These are phyloP conservation scores for Kodamaea lidongshanica DNA, from an alignment of 805 yeast genomes.

Conservation along the genomic window DNA sequence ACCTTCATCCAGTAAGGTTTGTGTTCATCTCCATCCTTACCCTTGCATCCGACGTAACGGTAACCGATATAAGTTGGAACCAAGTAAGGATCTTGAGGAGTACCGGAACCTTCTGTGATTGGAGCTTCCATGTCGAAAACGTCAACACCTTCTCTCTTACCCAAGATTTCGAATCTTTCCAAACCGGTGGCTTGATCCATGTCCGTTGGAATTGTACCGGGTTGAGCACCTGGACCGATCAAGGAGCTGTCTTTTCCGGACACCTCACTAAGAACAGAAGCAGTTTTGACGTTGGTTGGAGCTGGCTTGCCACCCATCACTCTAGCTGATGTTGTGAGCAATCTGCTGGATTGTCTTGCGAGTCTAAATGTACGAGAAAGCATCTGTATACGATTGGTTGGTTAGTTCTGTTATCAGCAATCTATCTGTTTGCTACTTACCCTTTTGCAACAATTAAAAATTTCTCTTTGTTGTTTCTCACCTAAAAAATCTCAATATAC, in stretches of 20 bases:
- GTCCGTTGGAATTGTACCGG: constrained; percentile 86
- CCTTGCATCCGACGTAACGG: constrained; percentile 97
- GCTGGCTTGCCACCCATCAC: constrained; percentile 29
- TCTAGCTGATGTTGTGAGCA: constrained; percentile 30
- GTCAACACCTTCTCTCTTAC: constrained; percentile 93
- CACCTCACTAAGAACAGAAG: constrained; percentile 68
- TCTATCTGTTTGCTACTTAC: no score
- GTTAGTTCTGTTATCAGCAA: constrained; percentile 4
- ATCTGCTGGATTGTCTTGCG: constrained; percentile 28
- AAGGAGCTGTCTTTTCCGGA: constrained; percentile 64
- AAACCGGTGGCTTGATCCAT: constrained; percentile 97
- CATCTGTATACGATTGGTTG: constrained; percentile 14
- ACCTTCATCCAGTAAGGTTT: constrained; percentile 89
- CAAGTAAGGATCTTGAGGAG: constrained; percentile 80
- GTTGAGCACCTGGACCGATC: constrained; percentile 85
- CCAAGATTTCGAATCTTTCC: constrained; percentile 91
- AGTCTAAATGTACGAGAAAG: constrained; percentile 37
- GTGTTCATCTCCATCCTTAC: constrained; percentile 83
- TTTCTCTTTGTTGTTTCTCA: no score
- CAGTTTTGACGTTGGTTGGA: constrained; percentile 44
- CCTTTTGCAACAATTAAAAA: background rate
- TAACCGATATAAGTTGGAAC: constrained; percentile 86
- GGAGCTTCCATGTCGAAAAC: constrained; percentile 86
- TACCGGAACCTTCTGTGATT: constrained; percentile 83
- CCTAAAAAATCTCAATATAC: no score